Evolutionary conservation across 2,329 filamentous ascomycete species (phyloP).

Genomic region (Fusarium praegraminearum): DNA sequence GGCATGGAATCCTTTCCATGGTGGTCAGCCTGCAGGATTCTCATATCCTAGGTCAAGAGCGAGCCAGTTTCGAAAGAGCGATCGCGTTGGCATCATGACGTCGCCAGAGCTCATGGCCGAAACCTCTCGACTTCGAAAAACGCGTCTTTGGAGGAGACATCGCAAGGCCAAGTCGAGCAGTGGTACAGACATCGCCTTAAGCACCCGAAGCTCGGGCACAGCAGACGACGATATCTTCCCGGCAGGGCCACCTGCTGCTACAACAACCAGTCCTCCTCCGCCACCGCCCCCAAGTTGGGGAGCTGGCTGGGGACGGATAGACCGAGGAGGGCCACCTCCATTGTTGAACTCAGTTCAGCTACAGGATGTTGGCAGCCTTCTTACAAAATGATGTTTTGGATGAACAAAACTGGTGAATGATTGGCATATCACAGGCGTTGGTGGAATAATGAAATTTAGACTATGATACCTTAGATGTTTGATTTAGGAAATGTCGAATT

Average conservation of each 20-base stretch:
- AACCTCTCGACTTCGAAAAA: constrained; percentile 39
- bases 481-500: constrained; percentile 43
- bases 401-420: constrained; percentile 14
- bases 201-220: constrained; percentile 48
- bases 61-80: constrained; percentile 48
- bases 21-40: constrained; percentile 66
- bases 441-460: constrained; percentile 45
- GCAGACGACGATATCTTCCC: constrained; percentile 44
- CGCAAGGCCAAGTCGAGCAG: constrained; percentile 48
- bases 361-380: constrained; percentile 53
- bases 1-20: constrained; percentile 61
- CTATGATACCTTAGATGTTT: constrained; percentile 49
- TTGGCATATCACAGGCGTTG: constrained; percentile 44
- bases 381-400: constrained; percentile 34
- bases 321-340: constrained; percentile 47
- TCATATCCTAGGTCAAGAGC: constrained; percentile 56
- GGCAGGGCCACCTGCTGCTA: constrained; percentile 28
- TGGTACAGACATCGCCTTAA: constrained; percentile 51
- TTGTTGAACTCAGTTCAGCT: constrained; percentile 48
- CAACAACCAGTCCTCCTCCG: constrained; percentile 21
- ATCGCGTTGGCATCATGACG: constrained; percentile 58
- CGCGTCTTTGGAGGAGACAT: constrained; percentile 49
- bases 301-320: constrained; percentile 50
- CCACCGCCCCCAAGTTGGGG: constrained; percentile 49
- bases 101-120: constrained; percentile 55